phyloP scores from a whole-genome alignment of 2,329 filamentous ascomycete genomes.

The Sporothrix mexicana region DNA sequence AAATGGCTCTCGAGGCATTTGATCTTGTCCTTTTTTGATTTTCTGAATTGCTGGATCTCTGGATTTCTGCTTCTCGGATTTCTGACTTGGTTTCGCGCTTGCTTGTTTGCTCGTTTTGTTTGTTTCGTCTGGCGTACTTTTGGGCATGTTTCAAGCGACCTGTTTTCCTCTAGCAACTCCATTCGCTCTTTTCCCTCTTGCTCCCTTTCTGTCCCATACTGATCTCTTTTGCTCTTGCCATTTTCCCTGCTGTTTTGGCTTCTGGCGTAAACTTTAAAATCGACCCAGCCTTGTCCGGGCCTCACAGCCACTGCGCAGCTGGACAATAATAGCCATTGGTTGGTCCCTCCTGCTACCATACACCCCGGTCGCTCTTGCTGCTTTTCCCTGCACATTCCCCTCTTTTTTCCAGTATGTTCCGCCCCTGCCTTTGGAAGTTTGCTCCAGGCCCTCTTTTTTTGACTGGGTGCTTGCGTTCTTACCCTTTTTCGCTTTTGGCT shows the following conservation, averaged over 20 bases:
- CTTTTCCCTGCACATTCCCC: background rate
- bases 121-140: slow-evolving; percentile 13
- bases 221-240: too few species aligned
- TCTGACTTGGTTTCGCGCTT: background rate
- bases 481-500: background rate
- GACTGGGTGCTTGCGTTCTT: background rate
- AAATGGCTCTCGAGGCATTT: slow-evolving; percentile 2
- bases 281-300: slow-evolving; percentile 10
- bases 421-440: background rate
- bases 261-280: background rate
- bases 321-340: slow-evolving; percentile 26
- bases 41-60: too few species aligned
- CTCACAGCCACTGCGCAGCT: slow-evolving; percentile 36
- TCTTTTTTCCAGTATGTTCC: background rate
- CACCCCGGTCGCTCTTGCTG: background rate
- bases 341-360: background rate
- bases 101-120: background rate
- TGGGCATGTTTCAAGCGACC: background rate
- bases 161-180: background rate
- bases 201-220: too few species aligned
- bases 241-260: too few species aligned
- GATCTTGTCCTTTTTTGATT: background rate
- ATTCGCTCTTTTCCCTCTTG: background rate
- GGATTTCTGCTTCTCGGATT: background rate
- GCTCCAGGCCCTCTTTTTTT: background rate